Conservation (phyloP, 345 rosid genomes). For the Moringa oleifera region DNA sequence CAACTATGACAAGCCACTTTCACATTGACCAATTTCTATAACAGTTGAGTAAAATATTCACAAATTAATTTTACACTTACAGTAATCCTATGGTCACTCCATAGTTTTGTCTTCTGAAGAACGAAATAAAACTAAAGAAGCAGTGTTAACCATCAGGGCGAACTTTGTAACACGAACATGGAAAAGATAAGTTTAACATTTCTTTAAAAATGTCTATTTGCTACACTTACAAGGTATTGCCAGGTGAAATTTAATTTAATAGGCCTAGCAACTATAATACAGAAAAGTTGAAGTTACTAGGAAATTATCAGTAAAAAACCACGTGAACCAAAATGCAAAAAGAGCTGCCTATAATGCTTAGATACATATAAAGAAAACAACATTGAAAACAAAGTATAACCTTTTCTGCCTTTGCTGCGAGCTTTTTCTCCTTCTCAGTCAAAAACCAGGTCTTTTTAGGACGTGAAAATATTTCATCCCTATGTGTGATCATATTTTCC, state of each 20-base stretch:
- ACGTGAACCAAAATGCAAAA: background rate
- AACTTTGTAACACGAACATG: too few species aligned
- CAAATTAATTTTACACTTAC: too few species aligned
- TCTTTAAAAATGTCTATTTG: constrained; percentile 3
- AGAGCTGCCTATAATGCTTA: background rate
- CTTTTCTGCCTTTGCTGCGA: constrained; percentile 61
- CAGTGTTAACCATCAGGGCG: too few species aligned
- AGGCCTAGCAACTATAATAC: background rate
- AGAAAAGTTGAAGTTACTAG: background rate
- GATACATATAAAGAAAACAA: background rate
- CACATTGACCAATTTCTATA: too few species aligned
- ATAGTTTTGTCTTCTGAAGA: too few species aligned
- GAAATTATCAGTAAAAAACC: background rate
- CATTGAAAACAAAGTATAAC: constrained; percentile 21
- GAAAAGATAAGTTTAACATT: constrained; percentile 10
- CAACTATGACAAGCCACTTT: too few species aligned
- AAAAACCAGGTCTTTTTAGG: constrained; percentile 93
- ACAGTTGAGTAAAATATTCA: too few species aligned
- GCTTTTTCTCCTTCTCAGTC: constrained; percentile 85
- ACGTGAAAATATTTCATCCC: constrained; percentile 82
- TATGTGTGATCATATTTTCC: constrained; percentile 81
- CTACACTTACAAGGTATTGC: background rate
- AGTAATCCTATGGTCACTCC: too few species aligned
- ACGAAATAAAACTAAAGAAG: too few species aligned
- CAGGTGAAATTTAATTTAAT: background rate